Evolutionary conservation across 2,329 filamentous ascomycete species (phyloP), one percentile per base, ranked within the genome.

Genomic region (Sporothrix euskadiensis): DNA sequence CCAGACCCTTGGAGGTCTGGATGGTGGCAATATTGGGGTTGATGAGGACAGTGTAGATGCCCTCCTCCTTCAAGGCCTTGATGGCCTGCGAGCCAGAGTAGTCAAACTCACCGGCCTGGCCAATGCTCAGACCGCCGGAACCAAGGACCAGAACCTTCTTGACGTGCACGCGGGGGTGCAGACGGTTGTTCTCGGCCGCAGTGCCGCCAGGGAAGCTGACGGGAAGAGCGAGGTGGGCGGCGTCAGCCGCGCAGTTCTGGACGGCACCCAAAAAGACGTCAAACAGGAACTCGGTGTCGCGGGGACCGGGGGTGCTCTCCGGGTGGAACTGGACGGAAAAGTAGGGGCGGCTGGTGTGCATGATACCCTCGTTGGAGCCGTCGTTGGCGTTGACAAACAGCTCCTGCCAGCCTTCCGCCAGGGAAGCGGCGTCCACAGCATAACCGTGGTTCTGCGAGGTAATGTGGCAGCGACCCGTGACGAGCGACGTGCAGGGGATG

Each of bases 301-400:
- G 89, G 70, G 96, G 96, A 73, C 96, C 96, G 2, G 96, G 96
- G 0, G 94, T 97, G 85, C 94, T 97, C 83, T 99, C 96, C 0
- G 96, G 96, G 80, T 99, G 96, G 85, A 99, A 99, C 81, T 99
- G 96, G n/a, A 98, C 96, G 86, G 94, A 98, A 87, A 99, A 99
- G 85, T 95, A 97, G 70, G 96, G 96, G 79, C 91, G 92, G 81
- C 85, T 88, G 68, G 88, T 85, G 82, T 98, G 94, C 83, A 94
- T 91, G 80, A 99, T 98, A 83, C 96, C 96, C 85, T 99, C 96
- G 83, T 99, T 99, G 83, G 93, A 98, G 78, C 93, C 93, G 78
- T 99, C 96, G 82, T 99, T 99, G 83, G 96, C 95, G 80, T 99
- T 99, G 79, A 98, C 92, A 78, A 98, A 99, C 10, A 98, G 88